Evolutionary conservation across 2,329 filamentous ascomycete genomes (phyloP), one percentile per base, ranked within the genome.

Genomic region (Fusarium metavorans): DNA sequence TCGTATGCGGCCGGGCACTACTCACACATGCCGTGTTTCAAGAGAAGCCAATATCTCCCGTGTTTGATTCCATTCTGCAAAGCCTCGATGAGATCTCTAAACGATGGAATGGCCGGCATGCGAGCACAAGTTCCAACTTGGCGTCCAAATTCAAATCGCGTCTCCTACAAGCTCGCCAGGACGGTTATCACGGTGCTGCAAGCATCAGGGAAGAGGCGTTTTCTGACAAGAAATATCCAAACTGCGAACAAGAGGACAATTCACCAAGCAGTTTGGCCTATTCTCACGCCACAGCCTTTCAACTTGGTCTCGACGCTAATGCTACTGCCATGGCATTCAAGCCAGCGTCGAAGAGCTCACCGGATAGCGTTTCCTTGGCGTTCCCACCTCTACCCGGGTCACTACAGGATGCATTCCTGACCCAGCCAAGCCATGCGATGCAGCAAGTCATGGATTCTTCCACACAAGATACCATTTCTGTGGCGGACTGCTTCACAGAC

Each of bases 141-240:
- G 71, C 73, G 1, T 75, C 73, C 3, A 72, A 74, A 4, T 75
- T 75, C 67, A 66, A 43, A 8, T 67, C 64, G 10, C 71, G 73
- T 2, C 71, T 74, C 3, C 39, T 57, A 6, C 54, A 65, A 20
- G 67, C 72, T 16, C 63, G 57, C 1, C 48, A 35, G 1, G 54
- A 45, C 14, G 72, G 67, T 2, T 23, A n/a, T 8, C 20, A 58
- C 1, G n/a, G 56, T 1, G 32, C 70, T 1, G 64, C 34, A 1
- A 59, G 72, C 16, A 66, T 73, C 9, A 64, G 72, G 13, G 66
- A 72, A n/a, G 67, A 71, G 27, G 72, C 70, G 2, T 74, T 73
- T 30, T 73, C 67, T 0, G 72, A 74, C 3, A 73, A 63, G 20
- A 45, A 68, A 13, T 59, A 63, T 1, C 27, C 62, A 5, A 41